phyloP scores from a whole-genome alignment of 495 filamentous ascomycete genomes.

The Apodospora peruviana region DNA sequence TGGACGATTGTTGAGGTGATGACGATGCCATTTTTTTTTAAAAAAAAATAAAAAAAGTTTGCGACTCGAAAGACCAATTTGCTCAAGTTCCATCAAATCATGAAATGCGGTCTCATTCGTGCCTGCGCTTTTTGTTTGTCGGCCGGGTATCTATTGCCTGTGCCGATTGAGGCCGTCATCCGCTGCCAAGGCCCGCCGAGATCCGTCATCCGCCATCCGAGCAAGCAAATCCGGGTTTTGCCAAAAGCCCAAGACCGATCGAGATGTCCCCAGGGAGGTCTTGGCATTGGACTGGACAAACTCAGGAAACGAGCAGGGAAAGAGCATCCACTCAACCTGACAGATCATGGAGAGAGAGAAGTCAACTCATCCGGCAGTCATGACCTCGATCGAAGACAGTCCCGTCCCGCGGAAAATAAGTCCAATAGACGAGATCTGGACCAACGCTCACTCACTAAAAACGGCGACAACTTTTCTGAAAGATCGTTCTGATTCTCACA shows the following conservation, averaged over 20 bases:
- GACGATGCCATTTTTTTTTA: neutral
- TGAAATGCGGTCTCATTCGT: no score
- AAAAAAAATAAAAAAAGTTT: neutral
- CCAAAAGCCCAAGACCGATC: neutral
- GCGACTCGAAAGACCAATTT: neutral
- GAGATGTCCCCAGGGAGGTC: neutral
- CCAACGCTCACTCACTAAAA: conserved; percentile 12
- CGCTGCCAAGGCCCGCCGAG: neutral
- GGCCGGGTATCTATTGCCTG: neutral
- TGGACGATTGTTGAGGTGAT: conserved; percentile 6
- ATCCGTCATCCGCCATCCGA: conserved; percentile 17
- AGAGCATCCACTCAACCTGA: no score
- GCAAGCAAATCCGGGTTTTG: neutral
- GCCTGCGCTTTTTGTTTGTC: no score
- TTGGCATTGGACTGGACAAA: no score
- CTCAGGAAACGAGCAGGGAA: no score
- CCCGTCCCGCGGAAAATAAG: no score
- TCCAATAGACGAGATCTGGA: conserved; percentile 6
- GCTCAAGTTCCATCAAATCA: neutral
- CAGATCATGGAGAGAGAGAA: no score
- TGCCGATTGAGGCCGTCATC: neutral
- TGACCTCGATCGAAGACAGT: no score
- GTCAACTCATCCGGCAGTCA: no score
- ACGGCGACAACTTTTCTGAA: conserved; percentile 9
- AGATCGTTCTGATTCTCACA: no score